Percentiles rank a stretch among this genome's conserved stretches.
Conservation (phyloP, 2,329 filamentous ascomycete species). For the Mariannaea sp. region DNA sequence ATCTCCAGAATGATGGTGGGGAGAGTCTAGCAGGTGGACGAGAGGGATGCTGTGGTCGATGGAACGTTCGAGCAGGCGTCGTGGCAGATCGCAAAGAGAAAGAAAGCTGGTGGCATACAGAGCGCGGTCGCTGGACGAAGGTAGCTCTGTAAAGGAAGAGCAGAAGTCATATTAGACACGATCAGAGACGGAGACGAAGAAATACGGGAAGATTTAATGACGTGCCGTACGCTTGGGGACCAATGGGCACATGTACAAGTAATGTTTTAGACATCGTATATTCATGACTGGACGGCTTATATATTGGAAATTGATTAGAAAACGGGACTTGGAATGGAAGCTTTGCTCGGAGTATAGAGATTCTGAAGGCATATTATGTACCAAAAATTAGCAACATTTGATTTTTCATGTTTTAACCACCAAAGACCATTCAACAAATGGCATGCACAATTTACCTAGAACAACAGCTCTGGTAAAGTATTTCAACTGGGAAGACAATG, state of each 20-base stretch:
- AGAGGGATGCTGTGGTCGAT: slow-evolving; percentile 53
- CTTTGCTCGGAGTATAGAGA: not conserved
- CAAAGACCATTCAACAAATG: no score
- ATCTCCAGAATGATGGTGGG: slow-evolving; percentile 54
- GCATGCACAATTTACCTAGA: no score
- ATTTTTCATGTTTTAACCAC: no score
- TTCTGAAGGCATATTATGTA: not conserved
- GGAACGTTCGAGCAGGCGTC: slow-evolving; percentile 48
- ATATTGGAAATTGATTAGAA: not conserved
- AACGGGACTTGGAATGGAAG: not conserved
- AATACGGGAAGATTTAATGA: not conserved
- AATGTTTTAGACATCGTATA: not conserved
- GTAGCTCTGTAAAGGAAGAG: slow-evolving; percentile 28
- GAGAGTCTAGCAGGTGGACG: slow-evolving; percentile 48
- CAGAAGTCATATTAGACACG: not conserved
- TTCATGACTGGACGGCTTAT: not conserved
- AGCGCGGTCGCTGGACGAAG: slow-evolving; percentile 51
- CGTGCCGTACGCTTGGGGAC: no score
- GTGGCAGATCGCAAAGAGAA: slow-evolving; percentile 53
- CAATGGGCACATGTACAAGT: not conserved
- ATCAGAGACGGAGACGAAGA: not conserved
- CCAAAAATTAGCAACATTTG: no score
- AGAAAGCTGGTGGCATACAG: slow-evolving; percentile 57
- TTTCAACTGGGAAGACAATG: no score
- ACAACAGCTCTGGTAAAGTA: no score